Conservation (phyloP, 2,329 filamentous ascomycete genomes). For the Fusarium oligoseptatum region DNA sequence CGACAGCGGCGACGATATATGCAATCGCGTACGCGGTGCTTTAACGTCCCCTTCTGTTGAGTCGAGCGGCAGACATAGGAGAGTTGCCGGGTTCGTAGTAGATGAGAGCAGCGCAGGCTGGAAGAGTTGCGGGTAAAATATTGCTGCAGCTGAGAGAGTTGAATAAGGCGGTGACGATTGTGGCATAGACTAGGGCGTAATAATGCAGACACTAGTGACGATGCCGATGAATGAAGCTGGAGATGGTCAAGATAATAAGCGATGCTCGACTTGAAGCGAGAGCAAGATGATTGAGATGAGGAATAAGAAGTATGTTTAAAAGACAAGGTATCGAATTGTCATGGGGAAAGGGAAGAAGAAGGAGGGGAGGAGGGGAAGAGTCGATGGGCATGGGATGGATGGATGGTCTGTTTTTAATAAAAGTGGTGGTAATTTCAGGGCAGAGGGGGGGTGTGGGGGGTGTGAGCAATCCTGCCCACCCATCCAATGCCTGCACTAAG, state of each 20-base stretch:
- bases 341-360: slow-evolving; percentile 38
- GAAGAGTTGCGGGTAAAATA: slow-evolving; percentile 31
- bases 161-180: slow-evolving; percentile 44
- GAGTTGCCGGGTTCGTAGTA: slow-evolving; percentile 22
- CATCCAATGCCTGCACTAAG: not conserved
- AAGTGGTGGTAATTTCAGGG: slow-evolving; percentile 46
- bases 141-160: slow-evolving; percentile 33
- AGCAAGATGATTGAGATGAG: slow-evolving; percentile 20
- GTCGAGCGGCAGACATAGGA: slow-evolving; percentile 42
- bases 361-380: slow-evolving; percentile 47
- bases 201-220: slow-evolving; percentile 35
- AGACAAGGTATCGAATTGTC: slow-evolving; percentile 42
- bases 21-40: slow-evolving; percentile 41
- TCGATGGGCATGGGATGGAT: slow-evolving; percentile 44
- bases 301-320: slow-evolving; percentile 34
- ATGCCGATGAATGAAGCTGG: slow-evolving; percentile 15
- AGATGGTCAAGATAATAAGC: slow-evolving; percentile 11
- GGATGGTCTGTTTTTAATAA: slow-evolving; percentile 50
- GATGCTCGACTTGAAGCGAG: slow-evolving; percentile 30
- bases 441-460: slow-evolving; percentile 37
- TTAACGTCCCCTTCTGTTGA: slow-evolving; percentile 43
- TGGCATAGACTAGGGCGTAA: slow-evolving; percentile 44
- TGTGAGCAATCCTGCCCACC: slow-evolving; percentile 17
- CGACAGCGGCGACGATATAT: slow-evolving; percentile 26
- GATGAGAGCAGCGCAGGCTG: slow-evolving; percentile 23